Conservation (phyloP, 2,329 filamentous ascomycete species). For the Fusarium pseudoanthophilum region DNA sequence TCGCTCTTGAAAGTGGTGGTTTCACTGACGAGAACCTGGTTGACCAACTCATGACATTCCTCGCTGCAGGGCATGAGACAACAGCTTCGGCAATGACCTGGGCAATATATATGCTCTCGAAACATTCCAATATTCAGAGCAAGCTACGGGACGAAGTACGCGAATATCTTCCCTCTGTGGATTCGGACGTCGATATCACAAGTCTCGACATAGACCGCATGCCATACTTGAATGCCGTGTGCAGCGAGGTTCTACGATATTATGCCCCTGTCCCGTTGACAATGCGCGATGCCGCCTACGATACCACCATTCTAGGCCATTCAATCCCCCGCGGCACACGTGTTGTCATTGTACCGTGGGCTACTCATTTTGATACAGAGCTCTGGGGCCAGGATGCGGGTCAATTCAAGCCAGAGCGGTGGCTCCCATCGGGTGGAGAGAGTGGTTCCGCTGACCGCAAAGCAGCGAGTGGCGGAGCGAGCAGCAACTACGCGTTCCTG, state of each 20-base stretch:
- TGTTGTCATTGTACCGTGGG: conserved; percentile 72
- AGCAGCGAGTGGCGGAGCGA: conserved; percentile 74
- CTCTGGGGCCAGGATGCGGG: conserved; percentile 82
- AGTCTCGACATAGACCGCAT: conserved; percentile 73
- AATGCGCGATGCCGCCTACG: conserved; percentile 69
- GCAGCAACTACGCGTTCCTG: conserved; percentile 79
- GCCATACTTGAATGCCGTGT: conserved; percentile 83
- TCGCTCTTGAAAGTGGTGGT: conserved; percentile 78
- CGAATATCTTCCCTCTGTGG: conserved; percentile 63
- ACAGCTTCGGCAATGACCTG: conserved; percentile 81
- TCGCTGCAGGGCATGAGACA: conserved; percentile 85
- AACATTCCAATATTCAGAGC: conserved; percentile 71
- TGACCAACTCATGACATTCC: conserved; percentile 91
- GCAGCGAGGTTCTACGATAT: conserved; percentile 80
- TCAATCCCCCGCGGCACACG: conserved; percentile 76
- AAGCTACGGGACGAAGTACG: conserved; percentile 76
- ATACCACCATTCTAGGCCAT: conserved; percentile 73
- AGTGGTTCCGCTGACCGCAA: conserved; percentile 48
- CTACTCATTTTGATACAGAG: conserved; percentile 73
- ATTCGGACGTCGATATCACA: conserved; percentile 50
- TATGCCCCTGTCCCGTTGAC: conserved; percentile 78
- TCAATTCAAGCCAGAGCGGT: conserved; percentile 82
- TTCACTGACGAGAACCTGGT: conserved; percentile 85
- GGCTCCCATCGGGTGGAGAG: conserved; percentile 64
- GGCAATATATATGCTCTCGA: conserved; percentile 76